Conservation (phyloP, 2,329 filamentous ascomycete species). For the Colletotrichum sp. region DNA sequence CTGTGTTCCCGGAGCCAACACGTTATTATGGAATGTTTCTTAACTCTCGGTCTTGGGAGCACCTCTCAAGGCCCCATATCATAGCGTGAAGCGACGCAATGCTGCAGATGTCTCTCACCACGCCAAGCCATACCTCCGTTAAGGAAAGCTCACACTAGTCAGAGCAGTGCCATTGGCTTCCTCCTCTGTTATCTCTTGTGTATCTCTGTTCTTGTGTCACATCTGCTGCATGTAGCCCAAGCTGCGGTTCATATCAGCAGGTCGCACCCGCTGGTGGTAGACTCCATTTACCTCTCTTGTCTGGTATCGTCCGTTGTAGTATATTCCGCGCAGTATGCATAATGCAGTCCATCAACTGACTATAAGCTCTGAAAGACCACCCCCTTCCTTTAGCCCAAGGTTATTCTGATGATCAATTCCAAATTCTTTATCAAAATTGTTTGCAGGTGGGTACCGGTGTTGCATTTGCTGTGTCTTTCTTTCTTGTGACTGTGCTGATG, state of each 20-base stretch:
- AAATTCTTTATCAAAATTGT: too few relatives aligned
- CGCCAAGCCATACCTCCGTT: accelerated
- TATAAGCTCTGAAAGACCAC: accelerated
- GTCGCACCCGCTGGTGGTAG: accelerated
- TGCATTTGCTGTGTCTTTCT: background rate
- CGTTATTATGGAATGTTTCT: background rate
- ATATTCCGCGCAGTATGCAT: background rate
- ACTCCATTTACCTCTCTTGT: background rate
- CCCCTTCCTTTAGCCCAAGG: accelerated
- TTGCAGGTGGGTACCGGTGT: accelerated
- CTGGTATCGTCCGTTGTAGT: background rate
- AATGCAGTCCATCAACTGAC: accelerated
- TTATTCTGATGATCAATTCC: too few relatives aligned
- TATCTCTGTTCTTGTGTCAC: background rate
- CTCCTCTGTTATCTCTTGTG: accelerated
- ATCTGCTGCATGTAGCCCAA: background rate
- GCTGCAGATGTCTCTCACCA: background rate
- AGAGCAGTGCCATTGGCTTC: accelerated
- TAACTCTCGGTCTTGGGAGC: accelerated
- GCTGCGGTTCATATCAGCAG: background rate
- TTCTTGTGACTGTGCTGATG: background rate
- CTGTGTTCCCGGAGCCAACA: background rate
- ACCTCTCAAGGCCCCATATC: background rate
- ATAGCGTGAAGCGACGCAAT: background rate
- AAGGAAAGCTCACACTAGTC: background rate